phyloP scores from a whole-genome alignment of 257 asterid species.

The Ilex aquifolium region DNA sequence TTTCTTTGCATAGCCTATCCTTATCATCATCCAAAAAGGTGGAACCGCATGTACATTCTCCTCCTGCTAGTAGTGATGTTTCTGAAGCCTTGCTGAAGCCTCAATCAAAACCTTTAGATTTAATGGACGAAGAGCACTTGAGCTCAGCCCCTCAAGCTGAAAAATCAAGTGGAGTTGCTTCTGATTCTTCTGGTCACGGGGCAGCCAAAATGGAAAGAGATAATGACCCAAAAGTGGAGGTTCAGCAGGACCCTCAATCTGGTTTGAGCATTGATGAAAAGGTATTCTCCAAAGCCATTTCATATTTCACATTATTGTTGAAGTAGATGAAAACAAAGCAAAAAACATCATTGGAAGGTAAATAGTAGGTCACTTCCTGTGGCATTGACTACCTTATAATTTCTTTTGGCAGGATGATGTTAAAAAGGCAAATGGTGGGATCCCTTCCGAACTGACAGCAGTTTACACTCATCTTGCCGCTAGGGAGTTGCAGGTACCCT shows the following conservation, averaged over 20 bases:
- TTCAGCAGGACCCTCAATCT: neutral
- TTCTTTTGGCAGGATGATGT: constrained; percentile 11
- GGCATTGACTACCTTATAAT: neutral
- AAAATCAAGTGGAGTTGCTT: constrained; percentile 7
- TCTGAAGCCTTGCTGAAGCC: constrained; percentile 1
- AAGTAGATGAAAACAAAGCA: neutral
- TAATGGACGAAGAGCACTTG: constrained; percentile 6
- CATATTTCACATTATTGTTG: no score
- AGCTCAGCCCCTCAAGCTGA: constrained; percentile 7
- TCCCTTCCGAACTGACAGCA: constrained; percentile 7
- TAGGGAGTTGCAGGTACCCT: constrained; percentile 18
- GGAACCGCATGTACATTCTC: neutral
- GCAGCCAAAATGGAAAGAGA: neutral
- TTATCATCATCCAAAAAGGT: constrained; percentile 7
- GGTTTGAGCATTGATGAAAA: constrained; percentile 2
- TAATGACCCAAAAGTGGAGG: constrained; percentile 3
- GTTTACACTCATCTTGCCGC: constrained; percentile 9
- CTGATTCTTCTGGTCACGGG: neutral
- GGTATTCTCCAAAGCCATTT: neutral
- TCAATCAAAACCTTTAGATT: neutral
- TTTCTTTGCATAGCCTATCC: constrained; percentile 7
- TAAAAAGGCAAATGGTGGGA: constrained; percentile 4
- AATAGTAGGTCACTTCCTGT: neutral
- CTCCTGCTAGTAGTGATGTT: neutral
- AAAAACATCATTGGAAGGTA: neutral